Conservation (phyloP, 192 early-diverging fungal species). For the Kickxella alabastrina region DNA sequence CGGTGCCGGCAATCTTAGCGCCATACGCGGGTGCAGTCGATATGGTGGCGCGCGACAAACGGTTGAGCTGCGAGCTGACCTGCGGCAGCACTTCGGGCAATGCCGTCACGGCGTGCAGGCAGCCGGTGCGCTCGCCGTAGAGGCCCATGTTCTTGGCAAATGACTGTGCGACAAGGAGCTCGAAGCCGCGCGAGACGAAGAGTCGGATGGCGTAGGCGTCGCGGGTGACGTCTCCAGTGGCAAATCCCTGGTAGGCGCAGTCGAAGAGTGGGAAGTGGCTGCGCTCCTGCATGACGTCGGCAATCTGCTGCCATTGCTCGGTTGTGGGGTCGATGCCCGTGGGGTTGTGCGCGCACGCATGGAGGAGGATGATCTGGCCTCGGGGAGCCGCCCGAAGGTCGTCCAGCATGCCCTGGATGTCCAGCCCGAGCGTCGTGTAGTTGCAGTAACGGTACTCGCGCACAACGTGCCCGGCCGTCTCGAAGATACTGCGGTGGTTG, state of each 20-base stretch:
- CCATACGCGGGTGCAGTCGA: constrained; percentile 91
- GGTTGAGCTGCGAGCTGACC: constrained; percentile 80
- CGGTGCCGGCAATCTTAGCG: constrained; percentile 76
- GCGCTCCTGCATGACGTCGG: constrained; percentile 69
- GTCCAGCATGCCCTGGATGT: constrained; percentile 72
- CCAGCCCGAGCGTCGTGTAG: constrained; percentile 68
- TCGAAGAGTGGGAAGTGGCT: constrained; percentile 97
- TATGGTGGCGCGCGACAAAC: constrained; percentile 76
- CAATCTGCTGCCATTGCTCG: constrained; percentile 91
- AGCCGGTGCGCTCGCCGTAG: constrained; percentile 90
- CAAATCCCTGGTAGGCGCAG: constrained; percentile 98
- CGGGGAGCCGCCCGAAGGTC: constrained; percentile 65
- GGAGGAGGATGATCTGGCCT: constrained; percentile 83
- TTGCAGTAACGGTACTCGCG: constrained; percentile 91
- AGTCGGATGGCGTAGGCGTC: constrained; percentile 92
- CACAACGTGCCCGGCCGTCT: constrained; percentile 77
- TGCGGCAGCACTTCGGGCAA: constrained; percentile 50
- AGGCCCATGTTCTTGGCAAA: constrained; percentile 99
- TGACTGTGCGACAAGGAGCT: constrained; percentile 86
- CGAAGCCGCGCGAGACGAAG: constrained; percentile 89
- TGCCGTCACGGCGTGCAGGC: constrained; percentile 71
- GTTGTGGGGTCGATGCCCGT: constrained; percentile 96
- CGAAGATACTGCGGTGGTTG: constrained; percentile 89
- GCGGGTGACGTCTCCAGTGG: constrained; percentile 82
- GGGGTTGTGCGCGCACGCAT: constrained; percentile 98